Evolutionary conservation across 352 stramenopile genomes (phyloP), one percentile per base, ranked within the genome.

Genomic region (Halophytophthora batemanensis): DNA sequence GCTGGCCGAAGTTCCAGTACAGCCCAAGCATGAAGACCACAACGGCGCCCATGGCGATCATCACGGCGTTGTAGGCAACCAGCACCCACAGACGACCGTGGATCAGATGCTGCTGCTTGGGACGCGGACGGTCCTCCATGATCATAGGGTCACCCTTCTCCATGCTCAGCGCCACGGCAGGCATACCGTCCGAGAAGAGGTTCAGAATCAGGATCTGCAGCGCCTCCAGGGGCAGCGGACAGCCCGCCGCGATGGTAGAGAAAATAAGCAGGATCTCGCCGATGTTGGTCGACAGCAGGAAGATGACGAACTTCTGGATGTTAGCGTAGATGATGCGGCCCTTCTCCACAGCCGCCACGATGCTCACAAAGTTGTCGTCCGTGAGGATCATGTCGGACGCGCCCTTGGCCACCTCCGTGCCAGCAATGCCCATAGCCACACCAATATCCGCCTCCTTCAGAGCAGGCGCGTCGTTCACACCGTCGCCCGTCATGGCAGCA

Each of bases 191-290:
- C 69, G 98, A 98, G 58, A 98, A 98, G 17, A 98, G 67, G 61
- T 98, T 98, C 17, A 98, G 75, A 77, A 96, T 98, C n/a, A 98
- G 64, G 77, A 98, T 97, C 81, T 98, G 95, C 15, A 98, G 84
- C 36, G 94, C 84, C 51, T 95, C 97, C 17, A 98, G 59, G 6
- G 93, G 93, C 35, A 78, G 54, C 17, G 71, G 71, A 23, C 74
- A 48, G 2, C 66, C 74, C 3, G 61, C 53, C 8, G 71, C 65
- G 40, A 81, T 73, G 0, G 55, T 66, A 23, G 64, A 34, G n/a
- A 79, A 76, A 21, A 85, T 69, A 17, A 98, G 64, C 23, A 87
- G 76, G 40, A 98, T 77, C 17, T 95, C 95, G 12, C 86, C 90
- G 47, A 98, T 86, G 66, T 98, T 98, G 17, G 97, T 94, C 19